Base-by-base conservation (phyloP, 23 red algal species). In the Gracilaria domingensis region DNA sequence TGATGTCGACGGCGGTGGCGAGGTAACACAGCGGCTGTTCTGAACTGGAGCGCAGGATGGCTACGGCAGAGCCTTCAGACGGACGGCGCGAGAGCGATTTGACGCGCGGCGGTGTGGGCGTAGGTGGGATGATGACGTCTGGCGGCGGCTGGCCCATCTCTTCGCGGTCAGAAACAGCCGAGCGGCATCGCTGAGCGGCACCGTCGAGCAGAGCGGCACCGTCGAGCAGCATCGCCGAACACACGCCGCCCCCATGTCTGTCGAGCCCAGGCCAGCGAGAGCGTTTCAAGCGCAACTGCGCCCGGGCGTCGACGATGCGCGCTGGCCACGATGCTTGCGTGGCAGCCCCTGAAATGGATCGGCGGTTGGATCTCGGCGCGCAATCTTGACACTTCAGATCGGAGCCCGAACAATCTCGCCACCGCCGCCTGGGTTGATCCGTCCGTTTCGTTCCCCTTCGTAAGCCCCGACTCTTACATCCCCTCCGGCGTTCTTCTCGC, bases 111-210 rank as follows among this genome's bases (percentile, higher is more conserved):
- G 72, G 72, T 28, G 72, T 77, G 20, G 72, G 72, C 42, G 72
- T 77, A 18, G 72, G n/a, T 8, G 72, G 72, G 38, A 77, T 77
- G 40, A 77, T 30, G 40, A 77, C 72, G 40, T 77, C 42, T 3
- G 72, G 39, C 72, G 36, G 42, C 18, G n/a, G 72, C 16, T 77
- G n/a, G 72, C 42, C 30, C 72, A 77, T 77, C 72, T 33, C 72
- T 49, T n/a, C 25, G 40, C 72, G 40, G 6, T 8, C 14, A 12
- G 59, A 32, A 4, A 5, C 4, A 59, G 42, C 14, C 55, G 55
- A 20, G 2, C 4, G 55, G 55, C 55, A 59, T 59, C 55, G 14
- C 16, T 16, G n/a, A 20, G 55, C 55, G 55, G n/a, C n/a, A 32
- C 24, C 26, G 60, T 12, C n/a, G 24, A 11, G 26, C 26, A 25